Percentiles rank a stretch among this genome's conserved stretches.
These are phyloP conservation scores for Neopestalotiopsis rosae DNA, from an alignment of 2,329 filamentous ascomycete species.

Conservation along the genomic window DNA sequence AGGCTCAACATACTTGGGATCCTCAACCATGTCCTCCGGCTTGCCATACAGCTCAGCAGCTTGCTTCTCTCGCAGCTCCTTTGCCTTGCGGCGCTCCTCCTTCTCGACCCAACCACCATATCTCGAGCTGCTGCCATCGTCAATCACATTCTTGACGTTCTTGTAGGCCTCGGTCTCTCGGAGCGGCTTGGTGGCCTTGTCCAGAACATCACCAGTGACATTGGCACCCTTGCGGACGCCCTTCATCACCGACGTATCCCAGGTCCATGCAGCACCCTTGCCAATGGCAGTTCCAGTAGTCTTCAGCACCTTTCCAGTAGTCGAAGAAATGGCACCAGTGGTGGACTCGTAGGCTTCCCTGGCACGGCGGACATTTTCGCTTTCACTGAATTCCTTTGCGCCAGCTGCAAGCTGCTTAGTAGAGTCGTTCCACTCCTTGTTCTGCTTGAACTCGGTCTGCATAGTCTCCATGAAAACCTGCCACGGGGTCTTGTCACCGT, in stretches of 20 bases:
- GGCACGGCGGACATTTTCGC: constrained; percentile 85
- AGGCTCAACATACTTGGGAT: constrained; percentile 75
- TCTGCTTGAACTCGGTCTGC: constrained; percentile 90
- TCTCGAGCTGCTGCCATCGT: constrained; percentile 93
- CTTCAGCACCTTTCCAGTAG: constrained; percentile 81
- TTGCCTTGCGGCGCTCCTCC: constrained; percentile 83
- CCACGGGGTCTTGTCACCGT: constrained; percentile 98
- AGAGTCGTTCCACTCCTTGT: constrained; percentile 98
- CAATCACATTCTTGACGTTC: constrained; percentile 92
- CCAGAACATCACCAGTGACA: constrained; percentile 83
- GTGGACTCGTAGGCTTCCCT: constrained; percentile 87
- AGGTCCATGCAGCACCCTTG: constrained; percentile 93
- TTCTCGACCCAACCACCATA: constrained; percentile 98
- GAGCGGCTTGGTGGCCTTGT: constrained; percentile 94
- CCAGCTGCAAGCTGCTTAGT: constrained; percentile 92
- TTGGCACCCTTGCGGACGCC: constrained; percentile 86
- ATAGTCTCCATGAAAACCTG: constrained; percentile 99
- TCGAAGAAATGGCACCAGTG: constrained; percentile 80
- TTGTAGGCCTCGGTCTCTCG: constrained; percentile 95
- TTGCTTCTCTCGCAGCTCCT: constrained; percentile 75
- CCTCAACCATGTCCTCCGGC: constrained; percentile 73
- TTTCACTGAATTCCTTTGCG: constrained; percentile 91
- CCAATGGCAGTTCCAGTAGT: constrained; percentile 85
- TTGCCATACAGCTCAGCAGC: constrained; percentile 53
- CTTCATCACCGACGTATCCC: constrained; percentile 94